These are phyloP conservation scores for Bolboschoenoplectus hybrid DNA, from an alignment of 202 grass and related monocot genomes.

Conservation along the genomic window DNA sequence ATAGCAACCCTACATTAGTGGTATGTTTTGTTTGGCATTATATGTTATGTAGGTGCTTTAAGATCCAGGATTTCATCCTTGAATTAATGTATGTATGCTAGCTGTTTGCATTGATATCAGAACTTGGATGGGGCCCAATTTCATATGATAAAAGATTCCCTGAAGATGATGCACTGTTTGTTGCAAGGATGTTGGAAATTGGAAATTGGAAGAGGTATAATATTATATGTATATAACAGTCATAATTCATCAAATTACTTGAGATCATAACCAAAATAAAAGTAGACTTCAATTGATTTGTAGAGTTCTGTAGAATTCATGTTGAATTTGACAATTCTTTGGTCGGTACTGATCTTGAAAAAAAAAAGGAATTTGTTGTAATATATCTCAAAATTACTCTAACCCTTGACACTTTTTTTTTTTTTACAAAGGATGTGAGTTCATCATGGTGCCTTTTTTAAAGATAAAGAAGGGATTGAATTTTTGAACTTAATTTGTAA, in stretches of 20 bases:
- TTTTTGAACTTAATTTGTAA: no score
- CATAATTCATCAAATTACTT: not conserved
- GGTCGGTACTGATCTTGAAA: not conserved
- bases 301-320: not conserved
- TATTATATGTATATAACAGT: not conserved
- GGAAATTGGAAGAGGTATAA: not conserved
- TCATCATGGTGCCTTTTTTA: no score
- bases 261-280: not conserved
- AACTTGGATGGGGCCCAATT: not conserved
- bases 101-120: not conserved
- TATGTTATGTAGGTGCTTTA: slow-evolving; percentile 19
- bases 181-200: not conserved
- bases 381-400: not conserved
- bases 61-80: not conserved
- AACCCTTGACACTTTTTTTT: not conserved
- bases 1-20: slow-evolving; percentile 41
- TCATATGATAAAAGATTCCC: not conserved
- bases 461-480: no score
- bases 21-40: slow-evolving; percentile 42
- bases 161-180: not conserved
- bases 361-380: not conserved
- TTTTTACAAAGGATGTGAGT: no score
- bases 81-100: not conserved
- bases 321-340: not conserved
- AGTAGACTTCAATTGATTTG: not conserved